These are phyloP conservation scores for Handroanthus guayacan DNA, from an alignment of 257 asterid genomes.

Conservation along the genomic window DNA sequence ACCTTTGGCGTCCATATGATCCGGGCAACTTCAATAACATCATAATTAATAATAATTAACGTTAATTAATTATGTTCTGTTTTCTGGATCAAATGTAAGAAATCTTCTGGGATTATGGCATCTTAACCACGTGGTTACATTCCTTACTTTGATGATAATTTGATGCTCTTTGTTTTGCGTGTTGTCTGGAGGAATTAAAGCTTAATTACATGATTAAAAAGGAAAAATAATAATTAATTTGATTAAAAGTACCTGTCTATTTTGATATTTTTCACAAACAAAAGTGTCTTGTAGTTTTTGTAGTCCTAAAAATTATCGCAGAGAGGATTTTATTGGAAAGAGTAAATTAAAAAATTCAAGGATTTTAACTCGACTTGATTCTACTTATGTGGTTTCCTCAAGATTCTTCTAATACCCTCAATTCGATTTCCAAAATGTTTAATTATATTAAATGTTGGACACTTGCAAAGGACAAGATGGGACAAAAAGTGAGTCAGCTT, in stretches of 20 bases:
- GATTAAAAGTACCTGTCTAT: slow-evolving; percentile 18
- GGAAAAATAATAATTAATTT: slow-evolving; percentile 6
- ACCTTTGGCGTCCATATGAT: slow-evolving; percentile 54
- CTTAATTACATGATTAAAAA: slow-evolving; percentile 40
- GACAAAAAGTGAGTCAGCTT: slow-evolving; percentile 55
- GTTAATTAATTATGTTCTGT: slow-evolving; percentile 26
- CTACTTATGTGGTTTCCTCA: slow-evolving; percentile 51
- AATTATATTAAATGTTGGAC: slow-evolving; percentile 41
- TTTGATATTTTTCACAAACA: slow-evolving; percentile 29
- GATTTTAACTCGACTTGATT: slow-evolving; percentile 52
- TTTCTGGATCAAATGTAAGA: slow-evolving; percentile 33
- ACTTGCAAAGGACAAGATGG: slow-evolving; percentile 51
- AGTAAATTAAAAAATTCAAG: slow-evolving; percentile 31
- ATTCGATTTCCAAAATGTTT: slow-evolving; percentile 39
- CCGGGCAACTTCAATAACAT: slow-evolving; percentile 28
- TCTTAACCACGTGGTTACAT: slow-evolving; percentile 59
- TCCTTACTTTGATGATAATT: slow-evolving; percentile 55
- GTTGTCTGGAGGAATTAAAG: slow-evolving; percentile 44
- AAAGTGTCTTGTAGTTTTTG: slow-evolving; percentile 62
- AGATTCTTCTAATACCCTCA: slow-evolving; percentile 61
- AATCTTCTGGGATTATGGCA: slow-evolving; percentile 37
- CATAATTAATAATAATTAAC: background rate
- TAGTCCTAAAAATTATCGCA: slow-evolving; percentile 53
- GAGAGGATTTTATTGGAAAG: slow-evolving; percentile 32
- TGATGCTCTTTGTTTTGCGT: slow-evolving; percentile 72